Percentiles rank a stretch among this genome's conserved stretches.
Evolutionary conservation across 2,329 filamentous ascomycete species (phyloP).

Genomic region (Xylaria multiplex): DNA sequence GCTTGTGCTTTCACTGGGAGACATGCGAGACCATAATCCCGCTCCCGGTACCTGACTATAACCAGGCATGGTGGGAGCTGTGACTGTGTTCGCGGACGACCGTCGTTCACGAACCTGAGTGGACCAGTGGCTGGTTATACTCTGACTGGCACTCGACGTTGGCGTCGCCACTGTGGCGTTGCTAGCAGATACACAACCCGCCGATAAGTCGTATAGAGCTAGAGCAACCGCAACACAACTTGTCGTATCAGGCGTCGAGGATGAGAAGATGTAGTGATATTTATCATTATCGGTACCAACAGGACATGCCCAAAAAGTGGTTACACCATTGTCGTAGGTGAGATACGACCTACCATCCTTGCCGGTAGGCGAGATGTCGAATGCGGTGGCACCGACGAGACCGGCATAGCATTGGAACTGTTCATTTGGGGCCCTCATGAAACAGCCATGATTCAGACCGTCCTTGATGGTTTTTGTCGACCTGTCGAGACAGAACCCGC

Average conservation of each 20-base stretch:
- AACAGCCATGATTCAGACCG: slow-evolving; percentile 44
- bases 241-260: slow-evolving; percentile 37
- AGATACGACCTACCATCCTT: slow-evolving; percentile 41
- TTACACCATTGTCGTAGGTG: slow-evolving; percentile 40
- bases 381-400: slow-evolving; percentile 41
- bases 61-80: slow-evolving; percentile 12
- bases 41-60: slow-evolving; percentile 24
- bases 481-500: slow-evolving; percentile 44
- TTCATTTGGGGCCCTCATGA: slow-evolving; percentile 42
- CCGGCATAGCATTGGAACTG: slow-evolving; percentile 46
- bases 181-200: slow-evolving; percentile 31
- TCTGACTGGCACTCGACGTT: slow-evolving; percentile 1
- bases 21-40: slow-evolving; percentile 25
- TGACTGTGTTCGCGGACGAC: slow-evolving; percentile 11
- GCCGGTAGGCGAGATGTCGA: slow-evolving; percentile 37
- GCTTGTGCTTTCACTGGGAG: slow-evolving; percentile 17
- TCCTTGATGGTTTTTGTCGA: slow-evolving; percentile 43
- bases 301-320: slow-evolving; percentile 45
- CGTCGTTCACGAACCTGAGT: slow-evolving; percentile 14
- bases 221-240: slow-evolving; percentile 42
- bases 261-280: slow-evolving; percentile 45
- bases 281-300: slow-evolving; percentile 32
- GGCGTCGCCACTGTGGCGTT: slow-evolving; percentile 18
- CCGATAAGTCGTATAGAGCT: slow-evolving; percentile 38
- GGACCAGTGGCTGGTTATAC: slow-evolving; percentile 2